These are phyloP conservation scores for Phyllosticta citrichinensis DNA, from an alignment of 2,329 filamentous ascomycete species.

Conservation along the genomic window DNA sequence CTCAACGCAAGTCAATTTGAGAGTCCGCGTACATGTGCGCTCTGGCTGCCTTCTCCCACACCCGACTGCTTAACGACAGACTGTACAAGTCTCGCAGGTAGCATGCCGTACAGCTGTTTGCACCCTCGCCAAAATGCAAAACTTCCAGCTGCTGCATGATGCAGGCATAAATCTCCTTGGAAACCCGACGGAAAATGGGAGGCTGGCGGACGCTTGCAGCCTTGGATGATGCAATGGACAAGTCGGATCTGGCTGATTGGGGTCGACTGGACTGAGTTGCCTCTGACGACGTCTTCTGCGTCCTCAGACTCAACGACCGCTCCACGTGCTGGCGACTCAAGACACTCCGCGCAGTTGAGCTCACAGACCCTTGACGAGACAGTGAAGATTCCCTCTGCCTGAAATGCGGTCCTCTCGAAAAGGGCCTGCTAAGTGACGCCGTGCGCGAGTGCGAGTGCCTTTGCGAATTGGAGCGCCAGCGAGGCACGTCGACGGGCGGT, in stretches of 20 bases:
- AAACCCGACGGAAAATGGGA: slow-evolving; percentile 37
- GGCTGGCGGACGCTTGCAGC: slow-evolving; percentile 13
- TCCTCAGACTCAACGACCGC: background rate
- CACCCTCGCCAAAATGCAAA: slow-evolving; percentile 26
- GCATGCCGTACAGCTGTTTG: slow-evolving; percentile 40
- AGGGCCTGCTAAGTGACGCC: background rate
- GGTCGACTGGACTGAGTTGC: background rate
- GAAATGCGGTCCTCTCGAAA: background rate
- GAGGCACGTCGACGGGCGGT: slow-evolving; percentile 3
- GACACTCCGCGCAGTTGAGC: background rate
- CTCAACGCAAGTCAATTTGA: slow-evolving; percentile 5
- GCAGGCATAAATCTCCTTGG: slow-evolving; percentile 45
- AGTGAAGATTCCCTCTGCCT: background rate
- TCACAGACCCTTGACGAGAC: background rate
- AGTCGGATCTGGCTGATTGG: background rate
- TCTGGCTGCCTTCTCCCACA: slow-evolving; percentile 46
- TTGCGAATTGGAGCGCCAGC: background rate
- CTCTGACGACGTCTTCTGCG: background rate
- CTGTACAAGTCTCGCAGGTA: slow-evolving; percentile 45
- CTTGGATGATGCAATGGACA: background rate
- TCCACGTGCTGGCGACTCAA: background rate
- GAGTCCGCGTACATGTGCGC: slow-evolving; percentile 37
- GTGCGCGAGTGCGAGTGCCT: background rate
- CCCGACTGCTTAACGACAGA: slow-evolving; percentile 43
- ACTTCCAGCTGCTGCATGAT: slow-evolving; percentile 42